A percentile compares a stretch with the other conserved stretches of the same genome.
These are phyloP conservation scores for Phialophora expanda DNA, from an alignment of 2,329 filamentous ascomycete genomes.

Conservation along the genomic window DNA sequence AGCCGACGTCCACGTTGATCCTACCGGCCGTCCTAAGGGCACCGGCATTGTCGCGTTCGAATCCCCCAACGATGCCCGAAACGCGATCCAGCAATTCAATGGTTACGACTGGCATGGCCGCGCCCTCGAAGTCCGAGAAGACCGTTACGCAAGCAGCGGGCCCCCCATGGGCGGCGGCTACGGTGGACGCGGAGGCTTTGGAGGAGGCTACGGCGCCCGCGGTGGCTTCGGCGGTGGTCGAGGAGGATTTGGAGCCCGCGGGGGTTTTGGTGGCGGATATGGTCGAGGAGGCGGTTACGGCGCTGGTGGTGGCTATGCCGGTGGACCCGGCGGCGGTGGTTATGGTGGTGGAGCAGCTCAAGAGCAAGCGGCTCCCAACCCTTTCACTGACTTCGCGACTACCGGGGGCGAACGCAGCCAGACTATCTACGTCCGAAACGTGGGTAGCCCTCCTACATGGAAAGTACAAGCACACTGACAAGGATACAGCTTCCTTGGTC, in stretches of 20 bases:
- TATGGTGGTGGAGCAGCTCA: constrained; percentile 47
- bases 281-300: constrained; percentile 45
- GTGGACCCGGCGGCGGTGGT: constrained; percentile 35
- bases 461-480: constrained; percentile 38
- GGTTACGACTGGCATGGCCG: constrained; percentile 99
- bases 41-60: constrained; percentile 98
- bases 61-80: constrained; percentile 89
- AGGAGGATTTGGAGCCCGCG: constrained; percentile 48
- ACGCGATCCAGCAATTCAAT: constrained; percentile 96
- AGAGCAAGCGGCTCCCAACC: constrained; percentile 67
- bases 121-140: constrained; percentile 90
- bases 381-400: constrained; percentile 92
- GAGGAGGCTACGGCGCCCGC: constrained; percentile 59
- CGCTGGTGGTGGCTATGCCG: constrained; percentile 26
- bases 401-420: constrained; percentile 82
- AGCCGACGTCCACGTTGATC: constrained; percentile 90
- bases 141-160: constrained; percentile 75
- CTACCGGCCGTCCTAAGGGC: constrained; percentile 91
- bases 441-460: constrained; percentile 59
- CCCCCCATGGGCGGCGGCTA: constrained; percentile 48
- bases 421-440: constrained; percentile 94
- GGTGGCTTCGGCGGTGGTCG: constrained; percentile 53
- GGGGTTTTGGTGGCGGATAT: constrained; percentile 30
- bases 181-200: constrained; percentile 53
- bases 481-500: constrained; percentile 85